Evolutionary conservation across 1,284 basidiomycete genomes (phyloP), one percentile per base, ranked within the genome.

Genomic region (Cryptococcus sp.): DNA sequence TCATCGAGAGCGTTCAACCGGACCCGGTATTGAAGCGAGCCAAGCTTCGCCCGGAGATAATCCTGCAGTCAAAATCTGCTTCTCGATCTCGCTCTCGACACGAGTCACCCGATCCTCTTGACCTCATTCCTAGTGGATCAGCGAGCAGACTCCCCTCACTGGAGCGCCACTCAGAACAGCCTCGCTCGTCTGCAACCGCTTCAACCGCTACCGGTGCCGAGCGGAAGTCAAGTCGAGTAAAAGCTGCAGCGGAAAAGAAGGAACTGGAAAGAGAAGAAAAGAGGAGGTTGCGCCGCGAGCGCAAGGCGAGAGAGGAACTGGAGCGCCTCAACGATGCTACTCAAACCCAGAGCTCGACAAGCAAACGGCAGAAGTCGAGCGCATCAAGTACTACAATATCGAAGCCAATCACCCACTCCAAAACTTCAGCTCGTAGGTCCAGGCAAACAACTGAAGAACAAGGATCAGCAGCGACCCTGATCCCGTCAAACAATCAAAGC

Each of bases 181-280:
- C 48, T 39, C 46, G 47, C 7, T 42, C 54, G 19, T 49, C 50
- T 1, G 49, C 49, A 2, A 25, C 42, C n/a, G 14, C 36, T 4
- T 19, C 9, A 40, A 40, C 2, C 14, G n/a, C 14, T 34, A 10
- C 45, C 49, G 11, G 31, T 7, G 14, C n/a, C 24, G 41, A 43
- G 31, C 47, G 56, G 22, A 49, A 41, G 5, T 57, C 59, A 46
- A 39, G 37, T 11, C 52, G 66, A 1, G 51, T 59, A 7, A 56
- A 61, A 31, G 50, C 57, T 9, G 47, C 49, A 28, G 54, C 55
- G 43, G 55, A 56, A 24, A 62, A 60, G 45, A 57, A 53, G 34
- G 60, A 51, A n/a, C 45, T 54, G 11, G 62, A 56, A 2, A 61
- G 56, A 34, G 61, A 54, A 16, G 64, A 64, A 37, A 40, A 52